A percentile compares a stretch with the other conserved stretches of the same genome.
These are phyloP conservation scores for Solanum pimpinellifolium DNA, from an alignment of 257 asterid genomes.

Conservation along the genomic window DNA sequence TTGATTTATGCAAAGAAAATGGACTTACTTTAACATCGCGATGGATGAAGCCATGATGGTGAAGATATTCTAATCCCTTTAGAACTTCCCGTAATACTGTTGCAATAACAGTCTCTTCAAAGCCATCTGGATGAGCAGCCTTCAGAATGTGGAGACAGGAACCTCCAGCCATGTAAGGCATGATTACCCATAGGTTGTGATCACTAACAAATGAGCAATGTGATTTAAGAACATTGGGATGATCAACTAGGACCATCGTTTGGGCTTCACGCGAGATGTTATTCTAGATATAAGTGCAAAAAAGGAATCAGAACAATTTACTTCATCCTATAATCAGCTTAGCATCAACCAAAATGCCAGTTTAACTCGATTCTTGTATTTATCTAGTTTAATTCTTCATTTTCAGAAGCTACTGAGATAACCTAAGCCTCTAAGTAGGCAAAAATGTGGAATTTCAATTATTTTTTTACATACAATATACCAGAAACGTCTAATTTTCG, in stretches of 20 bases:
- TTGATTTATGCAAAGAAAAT: background rate
- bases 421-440: background rate
- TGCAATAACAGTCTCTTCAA: slow-evolving; percentile 91
- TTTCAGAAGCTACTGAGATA: background rate
- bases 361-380: background rate
- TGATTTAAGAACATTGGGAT: slow-evolving; percentile 87
- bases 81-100: slow-evolving; percentile 79
- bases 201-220: slow-evolving; percentile 90
- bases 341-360: background rate
- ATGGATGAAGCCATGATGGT: slow-evolving; percentile 94
- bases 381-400: background rate
- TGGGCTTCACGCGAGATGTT: slow-evolving; percentile 92
- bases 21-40: slow-evolving; percentile 89
- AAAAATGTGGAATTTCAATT: background rate
- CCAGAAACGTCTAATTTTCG: background rate
- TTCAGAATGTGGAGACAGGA: slow-evolving; percentile 93
- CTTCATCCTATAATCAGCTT: background rate
- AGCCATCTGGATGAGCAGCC: slow-evolving; percentile 85
- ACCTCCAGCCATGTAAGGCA: slow-evolving; percentile 98
- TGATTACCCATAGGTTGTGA: slow-evolving; percentile 89
- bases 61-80: slow-evolving; percentile 94
- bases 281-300: slow-evolving; percentile 38
- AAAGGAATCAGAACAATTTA: background rate
- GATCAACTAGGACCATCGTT: slow-evolving; percentile 91
- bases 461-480: background rate